These are phyloP conservation scores for Cordyceps farinosa DNA, from an alignment of 2,329 filamentous ascomycete species.

Conservation along the genomic window DNA sequence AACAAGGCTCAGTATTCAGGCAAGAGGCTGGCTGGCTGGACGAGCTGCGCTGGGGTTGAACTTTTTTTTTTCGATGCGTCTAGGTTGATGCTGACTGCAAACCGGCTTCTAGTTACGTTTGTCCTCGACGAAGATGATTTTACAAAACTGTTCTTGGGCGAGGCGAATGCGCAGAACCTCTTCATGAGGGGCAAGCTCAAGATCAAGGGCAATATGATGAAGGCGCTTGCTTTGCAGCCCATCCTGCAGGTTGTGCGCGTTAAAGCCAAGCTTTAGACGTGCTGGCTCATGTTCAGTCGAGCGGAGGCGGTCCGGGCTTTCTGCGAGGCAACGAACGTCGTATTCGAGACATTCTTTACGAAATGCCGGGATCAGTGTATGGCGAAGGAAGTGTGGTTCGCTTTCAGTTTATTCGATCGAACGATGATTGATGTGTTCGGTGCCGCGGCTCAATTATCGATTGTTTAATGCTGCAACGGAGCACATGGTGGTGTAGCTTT, in stretches of 20 bases:
- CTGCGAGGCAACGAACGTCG: not conserved
- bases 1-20: not conserved
- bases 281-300: not conserved
- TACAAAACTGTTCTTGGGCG: slow-evolving; percentile 68
- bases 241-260: slow-evolving; percentile 75
- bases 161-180: slow-evolving; percentile 81
- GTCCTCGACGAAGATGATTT: slow-evolving; percentile 76
- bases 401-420: not conserved
- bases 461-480: no score
- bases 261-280: slow-evolving; percentile 67
- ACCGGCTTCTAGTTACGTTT: slow-evolving; percentile 63
- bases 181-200: slow-evolving; percentile 93
- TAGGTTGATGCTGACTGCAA: slow-evolving; percentile 12
- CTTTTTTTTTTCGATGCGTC: not conserved
- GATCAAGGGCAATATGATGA: slow-evolving; percentile 92
- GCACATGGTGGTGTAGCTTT: not conserved
- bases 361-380: not conserved
- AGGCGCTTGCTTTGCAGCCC: slow-evolving; percentile 85
- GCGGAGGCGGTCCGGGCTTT: not conserved
- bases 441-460: no score
- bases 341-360: not conserved
- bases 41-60: no score
- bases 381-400: not conserved
- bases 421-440: not conserved
- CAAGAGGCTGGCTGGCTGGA: not conserved